phyloP scores from a whole-genome alignment of 441 rosid species.

The Rhodomyrtus psidioides region DNA sequence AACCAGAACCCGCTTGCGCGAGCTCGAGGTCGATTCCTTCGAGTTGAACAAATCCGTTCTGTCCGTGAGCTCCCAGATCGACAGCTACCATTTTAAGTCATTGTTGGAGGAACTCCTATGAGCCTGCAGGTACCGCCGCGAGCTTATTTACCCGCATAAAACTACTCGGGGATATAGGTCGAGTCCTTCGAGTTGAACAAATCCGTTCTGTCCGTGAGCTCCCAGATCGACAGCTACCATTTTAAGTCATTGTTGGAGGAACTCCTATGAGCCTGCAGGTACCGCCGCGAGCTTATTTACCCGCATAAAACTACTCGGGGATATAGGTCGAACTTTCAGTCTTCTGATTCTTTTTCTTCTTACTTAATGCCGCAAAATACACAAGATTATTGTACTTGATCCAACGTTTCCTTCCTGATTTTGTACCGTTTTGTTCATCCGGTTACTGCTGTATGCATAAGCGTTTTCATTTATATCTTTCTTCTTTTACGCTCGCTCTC shows the following conservation, averaged over 20 bases:
- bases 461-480: neutral
- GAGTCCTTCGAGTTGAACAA: slow-evolving; percentile 20
- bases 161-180: neutral
- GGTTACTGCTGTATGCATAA: neutral
- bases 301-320: neutral
- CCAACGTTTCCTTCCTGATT: neutral
- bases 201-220: slow-evolving; percentile 4
- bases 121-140: neutral
- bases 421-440: neutral
- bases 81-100: neutral
- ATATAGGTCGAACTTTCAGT: neutral
- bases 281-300: neutral
- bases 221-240: neutral
- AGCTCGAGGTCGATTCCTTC: slow-evolving; percentile 25
- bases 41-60: slow-evolving; percentile 17
- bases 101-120: neutral
- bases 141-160: neutral
- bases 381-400: neutral
- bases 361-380: neutral
- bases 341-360: neutral
- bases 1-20: slow-evolving; percentile 19
- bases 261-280: neutral
- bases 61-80: neutral
- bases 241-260: neutral
- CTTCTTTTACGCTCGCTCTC: neutral